Evolutionary conservation across 768 basidiomycete genomes (phyloP).

Genomic region (Butyriboletus loyo): DNA sequence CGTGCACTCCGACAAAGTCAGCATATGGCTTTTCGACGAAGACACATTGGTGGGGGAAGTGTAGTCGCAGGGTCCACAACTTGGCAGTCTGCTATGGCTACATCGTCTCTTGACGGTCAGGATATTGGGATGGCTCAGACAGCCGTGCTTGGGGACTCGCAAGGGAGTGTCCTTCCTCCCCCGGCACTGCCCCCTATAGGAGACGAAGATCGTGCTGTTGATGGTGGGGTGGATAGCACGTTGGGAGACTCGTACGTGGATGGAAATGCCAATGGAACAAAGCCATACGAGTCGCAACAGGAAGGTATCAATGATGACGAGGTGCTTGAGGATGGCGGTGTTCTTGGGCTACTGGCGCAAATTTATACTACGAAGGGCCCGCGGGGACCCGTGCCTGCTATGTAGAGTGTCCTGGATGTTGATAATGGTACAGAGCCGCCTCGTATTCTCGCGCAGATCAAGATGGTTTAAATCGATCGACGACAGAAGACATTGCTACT

Average conservation of each 20-base stretch:
- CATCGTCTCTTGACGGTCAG: constrained; percentile 40
- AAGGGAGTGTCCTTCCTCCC: constrained; percentile 44
- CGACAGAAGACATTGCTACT: not conserved
- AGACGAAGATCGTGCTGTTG: constrained; percentile 47
- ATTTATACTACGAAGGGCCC: constrained; percentile 67
- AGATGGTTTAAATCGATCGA: not conserved
- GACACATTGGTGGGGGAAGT: constrained; percentile 28
- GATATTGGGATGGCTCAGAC: constrained; percentile 61
- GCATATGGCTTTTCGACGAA: constrained; percentile 44
- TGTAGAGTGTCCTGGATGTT: constrained; percentile 25
- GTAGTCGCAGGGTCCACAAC: constrained; percentile 44
- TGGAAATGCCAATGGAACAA: constrained; percentile 44
- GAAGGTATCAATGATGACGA: constrained; percentile 60
- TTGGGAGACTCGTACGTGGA: constrained; percentile 75
- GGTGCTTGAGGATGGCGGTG: constrained; percentile 71
- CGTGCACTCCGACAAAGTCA: constrained; percentile 71
- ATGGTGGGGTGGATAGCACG: constrained; percentile 58
- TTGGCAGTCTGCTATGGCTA: constrained; percentile 41
- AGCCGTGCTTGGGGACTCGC: constrained; percentile 73
- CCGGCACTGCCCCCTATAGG: constrained; percentile 25
- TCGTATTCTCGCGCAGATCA: not conserved
- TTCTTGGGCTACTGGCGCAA: constrained; percentile 81
- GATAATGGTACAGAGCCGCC: not conserved
- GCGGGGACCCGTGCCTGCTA: constrained; percentile 44
- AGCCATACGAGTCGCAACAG: constrained; percentile 38